phyloP scores from a whole-genome alignment of 768 basidiomycete species.

The Pleurotus tuber-regium region DNA sequence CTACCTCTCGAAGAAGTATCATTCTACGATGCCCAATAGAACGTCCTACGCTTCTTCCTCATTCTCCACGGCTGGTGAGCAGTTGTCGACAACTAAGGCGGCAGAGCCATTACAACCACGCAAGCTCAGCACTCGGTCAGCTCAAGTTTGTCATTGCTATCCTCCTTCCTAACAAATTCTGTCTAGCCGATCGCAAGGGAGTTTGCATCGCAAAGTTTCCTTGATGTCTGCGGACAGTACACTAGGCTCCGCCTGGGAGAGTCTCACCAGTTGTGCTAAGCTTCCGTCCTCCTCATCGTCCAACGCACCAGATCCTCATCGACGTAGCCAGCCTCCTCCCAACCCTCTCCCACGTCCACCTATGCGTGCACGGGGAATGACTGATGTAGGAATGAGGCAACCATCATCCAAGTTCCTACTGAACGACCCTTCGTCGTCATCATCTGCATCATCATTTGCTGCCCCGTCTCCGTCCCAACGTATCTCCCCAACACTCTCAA shows the following conservation, averaged over 20 bases:
- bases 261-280: conserved; percentile 13
- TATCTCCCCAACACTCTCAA: conserved; percentile 15
- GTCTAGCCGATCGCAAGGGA: conserved; percentile 28
- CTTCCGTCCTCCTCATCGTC: conserved; percentile 4
- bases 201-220: conserved; percentile 24
- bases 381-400: conserved; percentile 33
- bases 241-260: conserved; percentile 23
- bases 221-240: conserved; percentile 18
- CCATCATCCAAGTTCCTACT: conserved; percentile 30
- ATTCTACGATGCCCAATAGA: conserved; percentile 37
- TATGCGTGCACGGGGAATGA: conserved; percentile 48
- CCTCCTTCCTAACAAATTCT: conserved; percentile 6
- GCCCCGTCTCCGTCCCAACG: conserved; percentile 15
- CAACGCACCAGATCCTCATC: conserved; percentile 23
- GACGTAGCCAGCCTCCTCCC: conserved; percentile 31
- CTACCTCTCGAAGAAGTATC: conserved; percentile 35
- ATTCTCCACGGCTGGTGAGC: conserved; percentile 23
- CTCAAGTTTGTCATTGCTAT: background rate
- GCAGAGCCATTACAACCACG: background rate
- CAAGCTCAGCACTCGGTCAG: conserved; percentile 18
- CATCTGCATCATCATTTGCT: conserved; percentile 24
- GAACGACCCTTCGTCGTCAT: conserved; percentile 25
- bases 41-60: conserved; percentile 59
- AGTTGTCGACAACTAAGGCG: background rate
- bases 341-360: conserved; percentile 32